Conservation (phyloP, 75 land plant species). For the Pinus albicaulis region DNA sequence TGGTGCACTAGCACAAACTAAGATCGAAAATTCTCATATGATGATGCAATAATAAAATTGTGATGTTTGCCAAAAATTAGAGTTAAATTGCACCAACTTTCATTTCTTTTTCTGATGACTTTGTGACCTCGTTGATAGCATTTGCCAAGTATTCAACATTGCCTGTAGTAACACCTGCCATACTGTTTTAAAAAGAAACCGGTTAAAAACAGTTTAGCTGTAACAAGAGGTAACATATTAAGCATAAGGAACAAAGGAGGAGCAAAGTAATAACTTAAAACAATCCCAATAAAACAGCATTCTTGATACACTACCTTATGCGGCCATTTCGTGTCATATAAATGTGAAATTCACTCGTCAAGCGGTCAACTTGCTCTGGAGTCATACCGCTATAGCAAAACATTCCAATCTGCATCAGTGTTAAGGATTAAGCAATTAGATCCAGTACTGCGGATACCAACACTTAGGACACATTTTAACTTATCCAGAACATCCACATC, state of each 20-base stretch:
- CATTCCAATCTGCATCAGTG: slow-evolving; percentile 84
- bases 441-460: not conserved
- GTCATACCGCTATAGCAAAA: slow-evolving; percentile 93
- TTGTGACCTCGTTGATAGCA: slow-evolving; percentile 86
- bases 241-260: not conserved
- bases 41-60: not conserved
- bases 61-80: not conserved
- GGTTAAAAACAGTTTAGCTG: not conserved
- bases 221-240: not conserved
- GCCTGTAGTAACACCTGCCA: slow-evolving; percentile 87
- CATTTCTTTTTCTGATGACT: slow-evolving; percentile 17
- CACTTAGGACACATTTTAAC: not conserved
- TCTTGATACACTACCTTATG: slow-evolving; percentile 55
- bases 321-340: slow-evolving; percentile 94
- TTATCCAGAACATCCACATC: not conserved
- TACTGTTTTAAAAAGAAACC: slow-evolving; percentile 35
- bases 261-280: not conserved
- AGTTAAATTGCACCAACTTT: not conserved
- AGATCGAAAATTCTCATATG: not conserved
- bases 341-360: slow-evolving; percentile 86
- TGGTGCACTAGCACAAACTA: slow-evolving; percentile 3
- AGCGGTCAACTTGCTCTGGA: slow-evolving; percentile 87
- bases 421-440: not conserved
- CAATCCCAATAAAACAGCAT: not conserved
- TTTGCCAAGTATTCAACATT: slow-evolving; percentile 87